Evolutionary conservation across 129 eudicot genomes (phyloP), one percentile per base, ranked within the genome.

Genomic region (Apium graveolens): DNA sequence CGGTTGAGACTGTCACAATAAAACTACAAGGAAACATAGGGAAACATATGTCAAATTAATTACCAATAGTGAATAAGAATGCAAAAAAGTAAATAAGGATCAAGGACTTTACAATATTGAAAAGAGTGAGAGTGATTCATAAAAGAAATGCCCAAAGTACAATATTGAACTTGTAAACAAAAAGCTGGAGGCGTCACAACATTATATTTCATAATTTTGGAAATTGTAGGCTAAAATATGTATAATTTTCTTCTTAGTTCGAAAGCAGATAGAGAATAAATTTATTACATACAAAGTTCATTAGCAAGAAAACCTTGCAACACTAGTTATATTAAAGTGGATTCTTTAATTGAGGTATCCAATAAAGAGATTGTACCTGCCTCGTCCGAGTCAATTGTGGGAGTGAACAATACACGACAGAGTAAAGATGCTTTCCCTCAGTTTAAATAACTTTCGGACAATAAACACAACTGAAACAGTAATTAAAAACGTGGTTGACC

Each of bases 341-440:
- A 70, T 21, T 72, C 35, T 10, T 20, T 72, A 72, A 26, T 42
- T 51, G 5, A 39, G 17, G 35, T 39, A 6, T 35, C 42, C 6
- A 43, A 11, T 73, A 16, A 7, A 51, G 37, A 80, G 60, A 60
- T 57, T 57, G 31, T 45, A 94, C 98, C 98, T 94, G 98, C 89
- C 87, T 87, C 43, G 93, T 85, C 76, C 97, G 98, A 82, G 98
- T 91, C 81, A 84, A 87, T 12, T 97, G 96, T 53, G 98, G 98
- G 74, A 94, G 85, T 80, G 98, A 94, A 80, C 98, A 97, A 86
- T 94, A 94, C 78, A 94, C 98, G 42, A 94, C 97, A 83, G 98
- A 94, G 80, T 97, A 94, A 53, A 91, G 84, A 88, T 91, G 98
- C 82, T 80, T 88, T 83, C 88, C 85, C 29, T 74, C 88, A 7